Base-by-base conservation (phyloP, 2,329 filamentous ascomycete genomes). In the Clarireedia hainanense region DNA sequence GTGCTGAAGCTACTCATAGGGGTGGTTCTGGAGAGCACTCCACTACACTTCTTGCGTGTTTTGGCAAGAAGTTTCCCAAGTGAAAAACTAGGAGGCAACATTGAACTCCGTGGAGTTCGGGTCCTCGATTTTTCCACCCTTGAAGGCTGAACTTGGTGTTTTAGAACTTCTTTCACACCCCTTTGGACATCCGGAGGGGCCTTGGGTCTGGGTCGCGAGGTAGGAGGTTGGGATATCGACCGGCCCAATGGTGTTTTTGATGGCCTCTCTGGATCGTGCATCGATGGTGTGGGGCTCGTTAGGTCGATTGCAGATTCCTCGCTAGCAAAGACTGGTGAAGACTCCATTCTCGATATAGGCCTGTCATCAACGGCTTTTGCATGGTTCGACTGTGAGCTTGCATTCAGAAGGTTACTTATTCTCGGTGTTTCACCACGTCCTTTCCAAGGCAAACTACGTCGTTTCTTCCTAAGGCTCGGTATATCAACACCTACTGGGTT, bases 61-160 rank as follows among this genome's bases (percentile, higher is more conserved):
- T 47, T 42, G 4, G 50, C 50, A 14, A 53, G 50, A 47, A 47
- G 37, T 15, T 53, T 53, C 27, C 50, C 50, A 48, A 53, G 37
- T 20, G 46, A 42, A 30, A 30, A 53, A 12, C 47, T 53, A 14
- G 40, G 40, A n/a, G 24, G 46, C 6, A 48, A 53, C 3, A 9
- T 20, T 26, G 20, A 17, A 15, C 40, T 14, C 6, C 10, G 39
- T 14, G 23, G 27, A 20, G 50, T 7, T 14, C 9, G 20, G 4
- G 46, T 48, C 17, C 24, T 49, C n/a, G 52, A 17, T 14, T 48
- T 49, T 40, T 24, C 45, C 27, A 39, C 15, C 3, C 12, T 42
- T 17, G 14, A 39, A 4, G 36, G 24, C 6, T 34, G 34, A 30
- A 30, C 43, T 24, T 40, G 45, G 9, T 40, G 26, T 39, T 40